Evolutionary conservation across 2,329 filamentous ascomycete genomes (phyloP).

Genomic region (Neurospora sp.): DNA sequence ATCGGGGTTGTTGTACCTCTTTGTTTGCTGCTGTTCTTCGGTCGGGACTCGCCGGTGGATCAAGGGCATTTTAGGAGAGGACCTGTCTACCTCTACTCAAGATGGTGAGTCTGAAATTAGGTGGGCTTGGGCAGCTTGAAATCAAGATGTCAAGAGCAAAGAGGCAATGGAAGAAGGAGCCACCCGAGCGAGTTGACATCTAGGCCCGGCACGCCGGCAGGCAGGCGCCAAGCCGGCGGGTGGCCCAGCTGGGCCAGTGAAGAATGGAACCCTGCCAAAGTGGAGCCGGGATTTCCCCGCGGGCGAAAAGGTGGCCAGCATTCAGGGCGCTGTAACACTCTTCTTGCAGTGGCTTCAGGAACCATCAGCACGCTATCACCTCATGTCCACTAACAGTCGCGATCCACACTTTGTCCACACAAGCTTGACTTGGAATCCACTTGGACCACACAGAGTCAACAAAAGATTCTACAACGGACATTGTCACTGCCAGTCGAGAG

Average conservation of each 20-base stretch:
- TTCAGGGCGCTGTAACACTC: neutral
- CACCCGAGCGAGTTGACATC: no score
- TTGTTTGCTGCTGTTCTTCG: no score
- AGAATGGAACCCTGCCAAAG: neutral
- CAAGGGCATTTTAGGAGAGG: no score
- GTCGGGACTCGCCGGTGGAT: no score
- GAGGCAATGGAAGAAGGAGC: no score
- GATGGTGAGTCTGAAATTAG: no score
- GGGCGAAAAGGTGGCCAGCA: no score
- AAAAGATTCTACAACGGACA: neutral
- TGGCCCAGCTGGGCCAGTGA: neutral
- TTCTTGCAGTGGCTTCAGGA: neutral
- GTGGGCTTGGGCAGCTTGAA: no score
- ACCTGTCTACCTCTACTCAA: no score
- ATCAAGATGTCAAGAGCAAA: no score
- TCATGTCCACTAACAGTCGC: neutral
- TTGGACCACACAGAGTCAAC: neutral
- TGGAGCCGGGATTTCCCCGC: neutral
- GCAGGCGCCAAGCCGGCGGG: neutral
- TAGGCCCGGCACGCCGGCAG: neutral
- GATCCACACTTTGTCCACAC: neutral
- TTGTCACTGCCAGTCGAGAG: neutral
- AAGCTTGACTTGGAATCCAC: neutral
- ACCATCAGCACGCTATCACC: neutral
- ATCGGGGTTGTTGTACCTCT: no score